phyloP scores from a whole-genome alignment of 2,329 filamentous ascomycete genomes.

The Colletotrichum ledebouriae region DNA sequence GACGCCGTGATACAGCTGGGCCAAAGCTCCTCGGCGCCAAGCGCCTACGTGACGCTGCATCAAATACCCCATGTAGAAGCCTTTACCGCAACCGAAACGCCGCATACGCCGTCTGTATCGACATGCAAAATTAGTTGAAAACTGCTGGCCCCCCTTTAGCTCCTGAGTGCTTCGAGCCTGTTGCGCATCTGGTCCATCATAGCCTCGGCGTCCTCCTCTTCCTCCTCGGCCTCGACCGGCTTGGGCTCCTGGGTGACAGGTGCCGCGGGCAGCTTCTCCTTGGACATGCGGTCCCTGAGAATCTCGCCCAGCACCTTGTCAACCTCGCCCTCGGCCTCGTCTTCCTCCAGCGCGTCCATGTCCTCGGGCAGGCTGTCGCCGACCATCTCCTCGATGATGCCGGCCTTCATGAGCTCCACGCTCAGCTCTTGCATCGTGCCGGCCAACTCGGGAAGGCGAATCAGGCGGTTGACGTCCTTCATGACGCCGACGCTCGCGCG shows the following conservation, averaged over 20 bases:
- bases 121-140: conserved; percentile 28
- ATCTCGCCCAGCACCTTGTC: conserved; percentile 95
- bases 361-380: conserved; percentile 87
- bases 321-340: conserved; percentile 83
- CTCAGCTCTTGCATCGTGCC: conserved; percentile 91
- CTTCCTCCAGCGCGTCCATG: conserved; percentile 76
- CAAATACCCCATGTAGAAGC: conserved; percentile 10
- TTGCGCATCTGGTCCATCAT: conserved; percentile 96
- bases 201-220: conserved; percentile 87
- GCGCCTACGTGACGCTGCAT: conserved; percentile 21
- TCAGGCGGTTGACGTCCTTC: conserved; percentile 93
- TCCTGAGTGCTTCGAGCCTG: conserved; percentile 90
- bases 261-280: conserved; percentile 70
- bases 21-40: neutral
- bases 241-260: conserved; percentile 67
- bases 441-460: conserved; percentile 87
- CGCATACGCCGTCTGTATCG: conserved; percentile 36
- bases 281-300: conserved; percentile 80
- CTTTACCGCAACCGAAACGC: conserved; percentile 28
- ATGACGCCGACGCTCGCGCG: conserved; percentile 90
- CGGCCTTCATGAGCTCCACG: conserved; percentile 90
- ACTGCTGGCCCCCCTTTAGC: conserved; percentile 60
- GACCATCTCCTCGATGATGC: conserved; percentile 98
- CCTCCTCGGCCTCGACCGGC: conserved; percentile 66
- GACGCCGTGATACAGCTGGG: neutral